Percentiles rank a stretch among this genome's conserved stretches.
These are phyloP conservation scores for Rhizopogon sp. DNA, from an alignment of 768 basidiomycete genomes.

Conservation along the genomic window DNA sequence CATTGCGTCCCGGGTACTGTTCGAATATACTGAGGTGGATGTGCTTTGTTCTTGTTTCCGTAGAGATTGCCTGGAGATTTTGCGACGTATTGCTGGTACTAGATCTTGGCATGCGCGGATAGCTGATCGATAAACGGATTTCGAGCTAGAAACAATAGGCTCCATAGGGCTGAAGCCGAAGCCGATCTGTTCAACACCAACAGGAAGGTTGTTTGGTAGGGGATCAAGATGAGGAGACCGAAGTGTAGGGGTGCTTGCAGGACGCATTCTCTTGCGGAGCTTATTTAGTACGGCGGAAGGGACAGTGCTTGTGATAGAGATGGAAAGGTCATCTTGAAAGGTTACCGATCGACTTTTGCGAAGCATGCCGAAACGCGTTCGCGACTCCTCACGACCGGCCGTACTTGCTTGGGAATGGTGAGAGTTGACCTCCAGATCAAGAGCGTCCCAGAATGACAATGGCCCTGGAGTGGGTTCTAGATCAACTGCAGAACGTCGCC, in stretches of 20 bases:
- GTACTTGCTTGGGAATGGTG: background rate
- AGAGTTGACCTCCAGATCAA: constrained; percentile 33
- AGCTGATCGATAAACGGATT: constrained; percentile 1
- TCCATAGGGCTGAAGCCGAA: constrained; percentile 35
- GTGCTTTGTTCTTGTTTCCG: background rate
- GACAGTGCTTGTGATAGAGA: constrained; percentile 30
- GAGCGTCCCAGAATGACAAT: constrained; percentile 37
- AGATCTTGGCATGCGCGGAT: constrained; percentile 1
- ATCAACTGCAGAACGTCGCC: constrained; percentile 5
- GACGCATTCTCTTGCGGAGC: constrained; percentile 34
- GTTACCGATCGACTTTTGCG: constrained; percentile 19
- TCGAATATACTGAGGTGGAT: background rate
- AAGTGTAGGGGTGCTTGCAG: constrained; percentile 26
- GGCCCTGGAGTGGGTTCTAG: constrained; percentile 20
- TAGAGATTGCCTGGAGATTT: background rate
- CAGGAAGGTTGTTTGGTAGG: constrained; percentile 30
- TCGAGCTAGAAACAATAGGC: background rate
- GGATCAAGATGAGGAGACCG: constrained; percentile 9
- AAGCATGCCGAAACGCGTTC: constrained; percentile 19
- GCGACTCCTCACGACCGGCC: constrained; percentile 13
- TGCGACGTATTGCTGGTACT: constrained; percentile 1
- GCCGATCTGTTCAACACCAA: constrained; percentile 26
- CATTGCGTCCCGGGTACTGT: background rate
- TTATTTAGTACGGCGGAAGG: constrained; percentile 31
- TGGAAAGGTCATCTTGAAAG: constrained; percentile 21